phyloP scores from a whole-genome alignment of 352 stramenopile genomes.

The Globisporangium emineosum region DNA sequence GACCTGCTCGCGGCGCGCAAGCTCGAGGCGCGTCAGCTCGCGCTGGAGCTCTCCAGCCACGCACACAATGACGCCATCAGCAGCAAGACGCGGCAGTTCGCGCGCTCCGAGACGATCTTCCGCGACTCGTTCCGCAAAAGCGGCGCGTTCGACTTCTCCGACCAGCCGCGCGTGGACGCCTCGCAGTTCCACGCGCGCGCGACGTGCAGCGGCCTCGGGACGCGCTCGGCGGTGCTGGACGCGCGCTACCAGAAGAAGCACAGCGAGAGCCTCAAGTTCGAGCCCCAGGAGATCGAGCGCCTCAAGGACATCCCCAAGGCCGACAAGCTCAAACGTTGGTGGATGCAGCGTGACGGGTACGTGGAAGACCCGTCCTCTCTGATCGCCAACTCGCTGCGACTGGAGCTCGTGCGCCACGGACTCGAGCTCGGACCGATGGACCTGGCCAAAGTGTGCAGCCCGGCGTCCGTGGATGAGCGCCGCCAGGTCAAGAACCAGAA shows the following conservation, averaged over 20 bases:
- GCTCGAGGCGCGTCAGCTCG: conserved; percentile 37
- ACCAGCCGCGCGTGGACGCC: conserved; percentile 23
- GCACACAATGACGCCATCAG: background rate
- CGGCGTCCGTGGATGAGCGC: conserved; percentile 38
- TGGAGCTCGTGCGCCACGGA: conserved; percentile 37
- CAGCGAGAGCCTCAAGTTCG: conserved; percentile 46
- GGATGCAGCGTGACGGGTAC: conserved; percentile 51
- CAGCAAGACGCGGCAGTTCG: conserved; percentile 26
- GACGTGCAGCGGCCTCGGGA: conserved; percentile 32
- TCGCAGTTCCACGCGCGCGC: conserved; percentile 35
- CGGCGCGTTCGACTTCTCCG: conserved; percentile 36
- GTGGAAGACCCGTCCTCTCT: conserved; percentile 48
- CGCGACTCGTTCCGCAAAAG: conserved; percentile 47
- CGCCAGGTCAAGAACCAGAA: conserved; percentile 28
- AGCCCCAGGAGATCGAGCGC: conserved; percentile 48
- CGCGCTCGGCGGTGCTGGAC: conserved; percentile 35
- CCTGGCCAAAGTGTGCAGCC: conserved; percentile 39
- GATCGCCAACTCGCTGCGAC: conserved; percentile 37
- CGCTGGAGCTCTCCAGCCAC: conserved; percentile 20
- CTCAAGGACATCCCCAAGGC: conserved; percentile 50
- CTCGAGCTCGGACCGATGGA: conserved; percentile 37
- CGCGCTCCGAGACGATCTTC: conserved; percentile 40
- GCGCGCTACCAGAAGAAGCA: conserved; percentile 28
- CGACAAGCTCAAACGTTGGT: conserved; percentile 47
- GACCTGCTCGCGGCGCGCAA: conserved; percentile 46